Conservation (phyloP, 2,329 filamentous ascomycete genomes). For the Colletotrichum godetiae region DNA sequence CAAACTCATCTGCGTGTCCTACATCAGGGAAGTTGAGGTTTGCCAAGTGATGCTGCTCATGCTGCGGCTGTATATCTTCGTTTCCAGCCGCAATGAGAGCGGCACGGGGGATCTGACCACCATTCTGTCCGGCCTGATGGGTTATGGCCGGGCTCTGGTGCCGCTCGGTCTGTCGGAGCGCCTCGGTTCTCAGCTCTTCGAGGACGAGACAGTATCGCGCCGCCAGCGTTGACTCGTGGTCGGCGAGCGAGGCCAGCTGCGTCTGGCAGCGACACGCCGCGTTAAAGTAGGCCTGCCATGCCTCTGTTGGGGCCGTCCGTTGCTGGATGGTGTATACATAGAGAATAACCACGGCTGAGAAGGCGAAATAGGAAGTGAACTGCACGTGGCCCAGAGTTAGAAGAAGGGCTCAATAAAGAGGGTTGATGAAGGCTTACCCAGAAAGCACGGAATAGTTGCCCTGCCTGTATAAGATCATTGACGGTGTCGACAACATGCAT, state of each 20-base stretch:
- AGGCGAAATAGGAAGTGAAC: slow-evolving; percentile 56
- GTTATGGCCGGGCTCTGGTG: not conserved
- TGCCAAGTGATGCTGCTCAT: not conserved
- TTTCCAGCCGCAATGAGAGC: not conserved
- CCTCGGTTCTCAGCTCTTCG: slow-evolving; percentile 43
- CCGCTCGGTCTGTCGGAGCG: slow-evolving; percentile 28
- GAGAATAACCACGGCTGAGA: slow-evolving; percentile 56
- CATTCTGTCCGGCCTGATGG: slow-evolving; percentile 2
- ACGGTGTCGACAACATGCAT: slow-evolving; percentile 51
- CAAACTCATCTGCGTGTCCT: slow-evolving; percentile 11
- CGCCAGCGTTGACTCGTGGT: slow-evolving; percentile 48
- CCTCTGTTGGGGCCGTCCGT: slow-evolving; percentile 40
- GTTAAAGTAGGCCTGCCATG: slow-evolving; percentile 45
- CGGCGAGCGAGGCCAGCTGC: slow-evolving; percentile 50
- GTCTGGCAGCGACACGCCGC: slow-evolving; percentile 53
- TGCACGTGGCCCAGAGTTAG: slow-evolving; percentile 3
- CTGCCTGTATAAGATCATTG: slow-evolving; percentile 48
- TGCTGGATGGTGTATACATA: slow-evolving; percentile 58
- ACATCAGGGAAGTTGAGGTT: slow-evolving; percentile 21
- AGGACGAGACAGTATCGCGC: slow-evolving; percentile 56
- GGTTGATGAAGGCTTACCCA: slow-evolving; percentile 47
- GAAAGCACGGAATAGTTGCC: slow-evolving; percentile 52
- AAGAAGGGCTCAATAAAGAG: not conserved
- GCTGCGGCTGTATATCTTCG: slow-evolving; percentile 6
- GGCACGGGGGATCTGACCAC: not conserved